Percentiles rank a stretch among this genome's conserved stretches.
Conservation (phyloP, 2,329 filamentous ascomycete species). For the Ophiostoma ips region DNA sequence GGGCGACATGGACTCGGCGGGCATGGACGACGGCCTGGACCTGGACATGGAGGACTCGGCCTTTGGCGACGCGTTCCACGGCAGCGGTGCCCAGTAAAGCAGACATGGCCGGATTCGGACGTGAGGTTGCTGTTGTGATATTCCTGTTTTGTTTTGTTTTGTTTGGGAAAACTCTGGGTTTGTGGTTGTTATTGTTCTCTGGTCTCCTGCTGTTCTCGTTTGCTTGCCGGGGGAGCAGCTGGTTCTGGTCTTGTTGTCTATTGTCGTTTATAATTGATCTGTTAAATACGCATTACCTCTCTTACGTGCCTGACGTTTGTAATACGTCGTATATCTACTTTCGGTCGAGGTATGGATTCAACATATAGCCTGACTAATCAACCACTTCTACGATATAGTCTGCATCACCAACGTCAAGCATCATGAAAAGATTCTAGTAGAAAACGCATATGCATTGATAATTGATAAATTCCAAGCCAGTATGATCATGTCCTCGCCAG, state of each 20-base stretch:
- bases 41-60: conserved; percentile 65
- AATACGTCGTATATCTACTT: no score
- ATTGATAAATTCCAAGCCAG: no score
- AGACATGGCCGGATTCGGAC: neutral
- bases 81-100: neutral
- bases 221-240: neutral
- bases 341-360: no score
- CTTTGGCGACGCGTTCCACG: conserved; percentile 57
- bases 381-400: no score
- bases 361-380: no score
- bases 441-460: no score
- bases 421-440: no score
- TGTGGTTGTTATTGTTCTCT: neutral
- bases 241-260: neutral
- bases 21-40: conserved; percentile 54
- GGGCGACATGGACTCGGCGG: conserved; percentile 52
- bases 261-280: no score
- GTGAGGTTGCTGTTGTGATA: neutral
- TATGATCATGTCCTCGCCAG: no score
- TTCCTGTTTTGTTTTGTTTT: neutral
- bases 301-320: no score
- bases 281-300: no score
- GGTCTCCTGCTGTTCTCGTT: neutral
- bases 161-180: neutral
- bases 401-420: no score